Conservation (phyloP, 208 protist genomes). For the Vickermania ingenoplastis region DNA sequence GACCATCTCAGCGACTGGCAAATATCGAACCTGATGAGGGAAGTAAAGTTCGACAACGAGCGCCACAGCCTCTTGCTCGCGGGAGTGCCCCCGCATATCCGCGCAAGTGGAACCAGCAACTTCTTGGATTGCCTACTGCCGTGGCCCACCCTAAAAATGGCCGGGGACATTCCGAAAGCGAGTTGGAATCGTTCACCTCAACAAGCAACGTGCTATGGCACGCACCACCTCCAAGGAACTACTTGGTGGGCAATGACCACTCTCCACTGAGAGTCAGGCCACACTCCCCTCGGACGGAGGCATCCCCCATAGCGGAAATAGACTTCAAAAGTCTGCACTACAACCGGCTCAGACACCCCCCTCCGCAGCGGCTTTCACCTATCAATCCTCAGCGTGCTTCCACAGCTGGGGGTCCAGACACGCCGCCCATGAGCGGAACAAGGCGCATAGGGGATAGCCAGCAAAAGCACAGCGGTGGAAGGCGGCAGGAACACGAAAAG, state of each 20-base stretch:
- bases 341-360: background rate
- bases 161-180: background rate
- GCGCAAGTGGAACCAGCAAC: background rate
- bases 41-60: background rate
- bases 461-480: background rate
- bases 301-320: background rate
- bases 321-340: background rate
- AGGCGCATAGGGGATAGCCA: background rate
- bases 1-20: background rate
- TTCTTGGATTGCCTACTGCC: too few species aligned
- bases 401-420: background rate
- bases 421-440: background rate
- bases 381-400: background rate
- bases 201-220: background rate
- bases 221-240: background rate
- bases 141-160: too few species aligned
- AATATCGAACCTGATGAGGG: background rate
- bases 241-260: background rate
- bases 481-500: too few species aligned
- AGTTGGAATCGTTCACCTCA: background rate
- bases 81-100: background rate
- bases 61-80: background rate
- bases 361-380: background rate
- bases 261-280: background rate
- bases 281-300: background rate